Conservation (phyloP, 257 asterid species). For the Ilex aquifolium region DNA sequence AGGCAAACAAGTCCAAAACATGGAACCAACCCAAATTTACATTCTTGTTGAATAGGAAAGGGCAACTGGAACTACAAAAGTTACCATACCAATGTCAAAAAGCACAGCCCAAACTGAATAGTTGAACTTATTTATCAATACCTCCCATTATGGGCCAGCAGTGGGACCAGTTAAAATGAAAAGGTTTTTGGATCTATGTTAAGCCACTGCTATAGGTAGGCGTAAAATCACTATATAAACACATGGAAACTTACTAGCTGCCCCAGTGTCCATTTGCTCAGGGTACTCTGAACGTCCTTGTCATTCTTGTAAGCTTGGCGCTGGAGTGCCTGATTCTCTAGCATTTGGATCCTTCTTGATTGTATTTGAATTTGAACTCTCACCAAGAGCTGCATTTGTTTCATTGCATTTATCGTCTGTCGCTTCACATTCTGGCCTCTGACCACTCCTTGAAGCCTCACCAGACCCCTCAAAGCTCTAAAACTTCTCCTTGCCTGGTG, state of each 20-base stretch:
- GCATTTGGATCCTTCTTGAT: conserved; percentile 75
- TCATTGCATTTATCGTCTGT: conserved; percentile 81
- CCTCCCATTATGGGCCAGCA: too few relatives aligned
- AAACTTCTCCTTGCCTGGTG: conserved; percentile 72
- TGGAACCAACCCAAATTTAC: too few relatives aligned
- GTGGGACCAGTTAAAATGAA: too few relatives aligned
- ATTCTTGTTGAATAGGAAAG: too few relatives aligned
- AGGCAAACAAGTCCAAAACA: too few relatives aligned
- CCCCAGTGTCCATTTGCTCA: conserved; percentile 59
- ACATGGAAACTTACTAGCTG: conserved; percentile 41
- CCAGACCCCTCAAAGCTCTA: conserved; percentile 77
- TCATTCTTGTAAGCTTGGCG: conserved; percentile 33
- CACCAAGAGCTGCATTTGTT: conserved; percentile 89
- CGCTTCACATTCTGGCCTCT: conserved; percentile 67
- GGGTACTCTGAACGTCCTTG: conserved; percentile 57
- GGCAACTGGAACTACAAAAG: too few relatives aligned
- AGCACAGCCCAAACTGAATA: too few relatives aligned
- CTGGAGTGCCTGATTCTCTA: conserved; percentile 55
- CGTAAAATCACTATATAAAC: neutral
- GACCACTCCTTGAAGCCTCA: conserved; percentile 92
- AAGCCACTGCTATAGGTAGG: too few relatives aligned
- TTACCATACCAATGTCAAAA: too few relatives aligned
- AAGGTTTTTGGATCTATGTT: too few relatives aligned
- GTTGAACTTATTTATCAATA: too few relatives aligned
- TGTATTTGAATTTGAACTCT: conserved; percentile 84